These are phyloP conservation scores for Coemansia guatemalensis DNA, from an alignment of 192 early-diverging fungal genomes.

Conservation along the genomic window DNA sequence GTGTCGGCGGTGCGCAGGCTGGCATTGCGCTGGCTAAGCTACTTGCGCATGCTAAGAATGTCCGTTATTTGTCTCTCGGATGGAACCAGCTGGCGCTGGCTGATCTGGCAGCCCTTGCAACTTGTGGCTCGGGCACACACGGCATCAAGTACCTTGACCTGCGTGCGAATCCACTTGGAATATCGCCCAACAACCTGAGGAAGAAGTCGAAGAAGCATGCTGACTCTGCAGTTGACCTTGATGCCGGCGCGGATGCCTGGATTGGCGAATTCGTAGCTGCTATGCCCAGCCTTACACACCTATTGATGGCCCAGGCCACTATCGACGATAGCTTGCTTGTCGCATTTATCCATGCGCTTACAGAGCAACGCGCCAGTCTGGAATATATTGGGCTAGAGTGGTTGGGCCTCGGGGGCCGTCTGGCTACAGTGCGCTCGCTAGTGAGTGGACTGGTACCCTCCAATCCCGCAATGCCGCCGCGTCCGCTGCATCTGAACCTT, in stretches of 20 bases:
- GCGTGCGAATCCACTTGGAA: constrained; percentile 43
- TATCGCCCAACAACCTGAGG: constrained; percentile 7
- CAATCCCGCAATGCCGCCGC: not conserved
- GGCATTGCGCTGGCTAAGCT: constrained; percentile 36
- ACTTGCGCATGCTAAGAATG: constrained; percentile 17
- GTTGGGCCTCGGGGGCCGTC: constrained; percentile 40
- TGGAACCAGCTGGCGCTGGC: constrained; percentile 45
- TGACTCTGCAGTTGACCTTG: not conserved
- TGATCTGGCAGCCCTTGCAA: constrained; percentile 20
- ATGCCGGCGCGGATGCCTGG: constrained; percentile 7
- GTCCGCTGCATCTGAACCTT: constrained; percentile 39
- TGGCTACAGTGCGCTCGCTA: constrained; percentile 31
- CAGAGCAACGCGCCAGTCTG: constrained; percentile 8
- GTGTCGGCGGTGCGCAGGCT: constrained; percentile 30
- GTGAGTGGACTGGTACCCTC: constrained; percentile 16
- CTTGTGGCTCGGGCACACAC: constrained; percentile 1
- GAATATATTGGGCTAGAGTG: constrained; percentile 53
- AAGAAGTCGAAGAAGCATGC: constrained; percentile 3
- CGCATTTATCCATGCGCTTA: constrained; percentile 26
- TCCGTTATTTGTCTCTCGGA: constrained; percentile 41
- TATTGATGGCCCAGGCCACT: constrained; percentile 37
- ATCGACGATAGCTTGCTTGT: constrained; percentile 27
- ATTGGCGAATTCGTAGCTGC: constrained; percentile 16
- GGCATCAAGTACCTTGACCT: constrained; percentile 30
- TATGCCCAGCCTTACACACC: constrained; percentile 37